Base-by-base conservation (phyloP, 2,329 filamentous ascomycete genomes). In the Cercospora sp. region DNA sequence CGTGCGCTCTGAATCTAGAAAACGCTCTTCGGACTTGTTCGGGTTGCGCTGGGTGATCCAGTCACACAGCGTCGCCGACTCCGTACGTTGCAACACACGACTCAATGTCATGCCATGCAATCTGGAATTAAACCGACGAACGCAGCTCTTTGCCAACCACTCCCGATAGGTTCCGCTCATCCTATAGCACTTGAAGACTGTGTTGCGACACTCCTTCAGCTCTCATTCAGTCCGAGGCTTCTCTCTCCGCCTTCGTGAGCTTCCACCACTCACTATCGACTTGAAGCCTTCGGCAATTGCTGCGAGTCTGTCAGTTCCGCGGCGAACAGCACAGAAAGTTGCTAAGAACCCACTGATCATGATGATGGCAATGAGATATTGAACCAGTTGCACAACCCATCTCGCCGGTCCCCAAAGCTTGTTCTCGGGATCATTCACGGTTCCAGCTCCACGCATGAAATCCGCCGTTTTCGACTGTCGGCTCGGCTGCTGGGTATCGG, bases 351-450 rank as follows among this genome's bases (percentile, higher is more conserved):
- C 68, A 65, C 72, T 74, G 20, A 75, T 65, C 33, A 75, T 71
- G 28, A 75, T 62, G 30, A 75, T 64, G 1, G 74, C 74, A 18
- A 75, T 69, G 23, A 75, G 65, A 40, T 74, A 74, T 63, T 75
- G 74, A 3, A 75, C 66, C 65, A 74, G 69, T 30, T 69, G 66
- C 12, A 71, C 72, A 13, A 75, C 61, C 72, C 73, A 75, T 64
- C 69, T 66, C 8, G 73, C 74, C 5, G 74, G 74, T 33, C 45
- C 68, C 73, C 73, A 75, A 3, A 75, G 68, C 36, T 74, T 73
- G 55, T 69, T 51, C 3, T 75, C 73, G 4, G 73, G 73, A 57
- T 75, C 73, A 45, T 71, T 69, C 28, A 75, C 73, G 18, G 67
- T 60, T 42, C 74, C 69, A 36, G 74, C 74, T 16, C 67, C 68